Evolutionary conservation across 179 eudicot genomes (phyloP).

Genomic region (Vitellaria paradoxa): DNA sequence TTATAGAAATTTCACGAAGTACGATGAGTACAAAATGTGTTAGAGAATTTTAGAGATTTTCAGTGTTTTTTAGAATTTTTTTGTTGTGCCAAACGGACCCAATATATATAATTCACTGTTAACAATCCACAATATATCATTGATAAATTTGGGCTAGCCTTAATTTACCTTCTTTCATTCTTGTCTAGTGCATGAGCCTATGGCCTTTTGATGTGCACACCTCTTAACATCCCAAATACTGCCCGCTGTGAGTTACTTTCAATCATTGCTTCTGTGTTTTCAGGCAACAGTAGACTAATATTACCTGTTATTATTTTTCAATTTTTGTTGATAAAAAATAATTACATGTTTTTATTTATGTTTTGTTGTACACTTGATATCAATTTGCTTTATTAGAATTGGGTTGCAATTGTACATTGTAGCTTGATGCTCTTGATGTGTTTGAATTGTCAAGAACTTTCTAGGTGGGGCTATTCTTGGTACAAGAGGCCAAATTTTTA

Average conservation of each 20-base stretch:
- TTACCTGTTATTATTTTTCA: neutral
- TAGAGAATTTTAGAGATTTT: too few relatives aligned
- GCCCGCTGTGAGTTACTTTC: neutral
- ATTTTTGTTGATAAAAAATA: too few relatives aligned
- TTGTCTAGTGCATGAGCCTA: neutral
- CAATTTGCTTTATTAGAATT: neutral
- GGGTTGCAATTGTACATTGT: neutral
- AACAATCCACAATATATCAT: neutral
- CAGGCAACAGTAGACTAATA: neutral
- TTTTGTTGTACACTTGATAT: neutral
- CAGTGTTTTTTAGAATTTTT: too few relatives aligned
- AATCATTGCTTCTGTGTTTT: neutral
- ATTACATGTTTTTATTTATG: neutral
- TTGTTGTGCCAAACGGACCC: too few relatives aligned
- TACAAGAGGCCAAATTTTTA: neutral
- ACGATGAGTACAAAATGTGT: too few relatives aligned
- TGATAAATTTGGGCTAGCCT: neutral
- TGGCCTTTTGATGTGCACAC: neutral
- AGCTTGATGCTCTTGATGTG: neutral
- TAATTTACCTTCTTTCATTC: neutral
- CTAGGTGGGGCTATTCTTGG: neutral
- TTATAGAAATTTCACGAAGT: too few relatives aligned
- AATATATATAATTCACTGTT: neutral
- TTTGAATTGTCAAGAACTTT: neutral
- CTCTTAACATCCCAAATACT: neutral